Base-by-base conservation (phyloP, 768 basidiomycete genomes). In the Rhodotorula diobovata region DNA sequence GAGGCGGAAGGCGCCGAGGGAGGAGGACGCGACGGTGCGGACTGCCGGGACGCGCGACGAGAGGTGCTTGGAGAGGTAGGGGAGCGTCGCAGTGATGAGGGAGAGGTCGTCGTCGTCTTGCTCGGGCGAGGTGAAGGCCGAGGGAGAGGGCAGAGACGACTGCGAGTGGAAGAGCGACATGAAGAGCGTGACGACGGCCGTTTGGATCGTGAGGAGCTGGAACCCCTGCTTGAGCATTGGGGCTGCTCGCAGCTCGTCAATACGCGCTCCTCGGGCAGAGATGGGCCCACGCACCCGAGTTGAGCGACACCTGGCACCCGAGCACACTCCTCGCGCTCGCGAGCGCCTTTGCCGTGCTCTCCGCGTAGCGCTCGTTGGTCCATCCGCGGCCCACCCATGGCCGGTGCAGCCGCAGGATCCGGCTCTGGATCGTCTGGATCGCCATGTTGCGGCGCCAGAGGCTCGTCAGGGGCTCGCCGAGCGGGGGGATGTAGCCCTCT, bases 331-430 rank as follows among this genome's bases (percentile, higher is more conserved):
- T 25, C 35, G 68, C 68, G 4, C 62, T 62, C 16, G 23, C 12
- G 57, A 69, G 35, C 28, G 68, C 68, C 21, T 12, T 43, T 12
- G 23, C 25, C n/a, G 68, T 69, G 37, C 62, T 64, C 25, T 34
- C 23, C 9, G 46, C 23, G 30, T 63, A 69, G 50, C 59, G 48
- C 16, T 12, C 35, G 6, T 34, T 55, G 4, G 55, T 45, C 25
- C 50, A 57, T 0, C 68, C 68, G 8, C 62, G 23, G 16, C 62
- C 35, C 62, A 69, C 60, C 48, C 57, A 69, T 11, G 68, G 68
- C 11, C 68, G 68, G n/a, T 69, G 61, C 6, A 69, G 48, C 14
- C 68, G 43, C 10, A 69, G 48, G 20, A 69, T 41, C 50, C 68
- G 68, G 23, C 51, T 54, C 48, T 45, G 43, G 45, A 68, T 32